phyloP scores from a whole-genome alignment of 1,139 yeast genomes.

The Geotrichum restrictum region DNA sequence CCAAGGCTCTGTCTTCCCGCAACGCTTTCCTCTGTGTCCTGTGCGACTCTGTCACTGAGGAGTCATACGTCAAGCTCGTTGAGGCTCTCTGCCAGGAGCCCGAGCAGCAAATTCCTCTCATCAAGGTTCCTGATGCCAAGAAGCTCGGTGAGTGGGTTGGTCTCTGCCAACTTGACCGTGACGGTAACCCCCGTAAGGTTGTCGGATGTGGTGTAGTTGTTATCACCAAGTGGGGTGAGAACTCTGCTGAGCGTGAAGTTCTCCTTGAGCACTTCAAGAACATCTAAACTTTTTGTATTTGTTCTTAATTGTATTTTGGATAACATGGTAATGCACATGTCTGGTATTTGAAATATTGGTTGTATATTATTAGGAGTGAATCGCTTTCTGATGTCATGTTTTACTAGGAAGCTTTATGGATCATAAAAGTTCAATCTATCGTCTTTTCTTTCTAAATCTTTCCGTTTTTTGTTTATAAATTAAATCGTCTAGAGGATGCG shows the following conservation, averaged over 20 bases:
- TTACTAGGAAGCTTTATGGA: background rate
- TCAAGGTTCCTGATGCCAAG: conserved; percentile 99
- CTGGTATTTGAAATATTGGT: background rate
- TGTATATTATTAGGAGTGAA: background rate
- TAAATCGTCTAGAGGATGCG: too few species aligned
- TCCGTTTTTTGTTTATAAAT: background rate
- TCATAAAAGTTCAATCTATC: background rate
- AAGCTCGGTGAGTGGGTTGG: conserved; percentile 99
- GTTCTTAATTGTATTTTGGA: background rate
- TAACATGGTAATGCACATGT: background rate
- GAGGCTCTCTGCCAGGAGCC: conserved; percentile 99
- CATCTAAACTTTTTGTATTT: conserved; percentile 50
- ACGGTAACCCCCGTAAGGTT: conserved; percentile 99
- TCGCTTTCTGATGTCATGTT: background rate
- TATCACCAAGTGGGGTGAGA: conserved; percentile 99
- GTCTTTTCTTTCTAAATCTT: background rate
- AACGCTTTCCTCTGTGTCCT: conserved; percentile 97
- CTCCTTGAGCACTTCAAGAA: conserved; percentile 95
- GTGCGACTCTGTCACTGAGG: conserved; percentile 98
- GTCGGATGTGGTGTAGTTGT: conserved; percentile 99
- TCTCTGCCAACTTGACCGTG: conserved; percentile 99
- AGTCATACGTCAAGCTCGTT: conserved; percentile 91
- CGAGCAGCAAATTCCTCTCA: conserved; percentile 93
- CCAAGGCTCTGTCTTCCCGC: conserved; percentile 91
- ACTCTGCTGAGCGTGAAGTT: conserved; percentile 95